Base-by-base conservation (phyloP, 805 yeast species). In the Helenozyma rhizophorensis region DNA sequence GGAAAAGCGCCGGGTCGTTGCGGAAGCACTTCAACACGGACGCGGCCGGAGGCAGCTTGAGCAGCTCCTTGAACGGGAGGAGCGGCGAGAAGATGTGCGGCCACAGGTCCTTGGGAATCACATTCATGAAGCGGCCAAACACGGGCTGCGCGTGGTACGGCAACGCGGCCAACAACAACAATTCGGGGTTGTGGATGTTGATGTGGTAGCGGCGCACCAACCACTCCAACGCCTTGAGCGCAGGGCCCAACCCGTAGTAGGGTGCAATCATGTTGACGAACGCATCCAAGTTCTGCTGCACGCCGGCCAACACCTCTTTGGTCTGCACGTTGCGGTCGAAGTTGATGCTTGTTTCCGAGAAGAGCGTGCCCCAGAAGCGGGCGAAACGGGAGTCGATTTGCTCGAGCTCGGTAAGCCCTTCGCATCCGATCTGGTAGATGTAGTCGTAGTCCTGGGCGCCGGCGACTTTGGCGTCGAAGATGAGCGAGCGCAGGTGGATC, bases 361-460 rank as follows among this genome's bases (percentile, higher is more conserved):
- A 93, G 29, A 93, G 62, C 5, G 95, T 74, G 36, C 64, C 68
- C 45, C 72, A 72, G 56, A 90, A 93, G 43, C 71, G 72, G 3
- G 66, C 54, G 57, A 93, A 90, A 33, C 90, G 71, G n/a, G 74
- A 68, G 51, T 93, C 97, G 18, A 90, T 58, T 13, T 72, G 65
- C 27, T 72, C 74, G 32, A 93, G 66, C 46, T 84, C 89, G 19
- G 75, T 78, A 27, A 89, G 68, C 0, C 95, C 95, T 36, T 83
- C 93, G 6, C 74, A 49, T 2, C 93, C 82, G 35, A 75, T 75
- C 32, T 79, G 74, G 51, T 72, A 83, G 37, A 93, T 78, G 27
- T 81, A 70, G 47, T 88, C 96, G 51, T 76, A 89, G 56, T 93
- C 98, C 64, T 93, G 97, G 22, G 89, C 75, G n/a, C 94, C 85